Conservation (phyloP, 2,329 filamentous ascomycete species). For the Monilinia aucupariae region DNA sequence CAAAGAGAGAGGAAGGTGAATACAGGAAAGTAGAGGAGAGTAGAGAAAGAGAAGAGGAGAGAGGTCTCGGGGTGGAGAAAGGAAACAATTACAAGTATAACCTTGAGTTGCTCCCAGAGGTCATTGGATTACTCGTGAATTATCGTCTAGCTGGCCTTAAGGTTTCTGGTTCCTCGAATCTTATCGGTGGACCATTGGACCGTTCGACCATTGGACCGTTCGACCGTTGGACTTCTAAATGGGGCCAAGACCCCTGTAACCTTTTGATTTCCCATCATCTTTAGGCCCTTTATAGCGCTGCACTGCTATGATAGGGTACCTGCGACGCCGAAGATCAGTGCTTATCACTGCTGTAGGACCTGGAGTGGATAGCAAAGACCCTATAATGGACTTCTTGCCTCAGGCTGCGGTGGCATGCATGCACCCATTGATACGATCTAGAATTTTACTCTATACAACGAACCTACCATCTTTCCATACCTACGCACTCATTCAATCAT, state of each 20-base stretch:
- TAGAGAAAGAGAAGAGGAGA: neutral
- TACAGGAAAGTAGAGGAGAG: neutral
- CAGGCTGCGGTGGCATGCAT: neutral
- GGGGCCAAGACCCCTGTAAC: slow-evolving; percentile 4
- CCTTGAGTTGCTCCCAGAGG: neutral
- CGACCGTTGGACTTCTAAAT: neutral
- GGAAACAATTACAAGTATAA: neutral
- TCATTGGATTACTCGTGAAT: neutral
- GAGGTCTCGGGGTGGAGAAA: no score
- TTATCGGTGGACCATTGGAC: no score
- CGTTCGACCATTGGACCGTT: no score
- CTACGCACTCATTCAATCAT: neutral
- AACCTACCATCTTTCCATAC: no score
- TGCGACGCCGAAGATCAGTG: no score
- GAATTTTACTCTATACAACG: no score
- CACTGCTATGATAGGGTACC: no score
- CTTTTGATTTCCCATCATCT: neutral
- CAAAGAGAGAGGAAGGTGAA: neutral
- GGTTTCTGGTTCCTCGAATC: neutral
- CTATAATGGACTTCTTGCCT: slow-evolving; percentile 9
- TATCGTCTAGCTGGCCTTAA: slow-evolving; percentile 12
- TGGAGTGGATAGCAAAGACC: neutral
- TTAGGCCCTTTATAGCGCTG: neutral
- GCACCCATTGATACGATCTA: no score
- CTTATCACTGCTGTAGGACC: neutral